These are phyloP conservation scores for Tolypocladium endophyticum DNA, from an alignment of 2,329 filamentous ascomycete genomes.

Conservation along the genomic window DNA sequence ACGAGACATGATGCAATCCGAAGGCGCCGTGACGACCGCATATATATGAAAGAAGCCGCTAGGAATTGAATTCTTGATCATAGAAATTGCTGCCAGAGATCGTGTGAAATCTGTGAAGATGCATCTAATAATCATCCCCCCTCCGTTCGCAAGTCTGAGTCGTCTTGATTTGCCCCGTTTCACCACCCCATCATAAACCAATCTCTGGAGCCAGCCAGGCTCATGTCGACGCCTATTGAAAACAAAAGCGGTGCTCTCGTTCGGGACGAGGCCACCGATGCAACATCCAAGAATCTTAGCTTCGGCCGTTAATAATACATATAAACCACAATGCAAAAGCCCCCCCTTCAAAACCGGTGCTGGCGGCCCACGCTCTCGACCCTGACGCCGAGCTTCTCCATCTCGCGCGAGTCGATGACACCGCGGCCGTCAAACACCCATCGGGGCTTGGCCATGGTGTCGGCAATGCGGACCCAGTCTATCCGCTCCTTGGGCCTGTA, in stretches of 20 bases:
- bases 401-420: constrained; percentile 36
- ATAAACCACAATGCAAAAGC: constrained; percentile 9
- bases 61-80: not conserved
- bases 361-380: constrained; percentile 43
- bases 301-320: not conserved
- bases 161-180: not conserved
- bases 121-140: not conserved
- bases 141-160: not conserved
- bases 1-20: not conserved
- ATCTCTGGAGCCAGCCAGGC: not conserved
- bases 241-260: constrained; percentile 10
- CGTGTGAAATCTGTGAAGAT: not conserved
- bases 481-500: constrained; percentile 35
- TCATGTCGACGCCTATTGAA: constrained; percentile 18
- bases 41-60: not conserved
- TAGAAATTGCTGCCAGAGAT: not conserved
- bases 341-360: constrained; percentile 25
- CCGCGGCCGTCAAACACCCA: constrained; percentile 49
- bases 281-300: not conserved
- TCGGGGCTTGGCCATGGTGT: constrained; percentile 39
- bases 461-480: constrained; percentile 40
- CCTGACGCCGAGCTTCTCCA: constrained; percentile 38
- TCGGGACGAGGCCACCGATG: constrained; percentile 3
- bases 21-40: not conserved
- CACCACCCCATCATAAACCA: not conserved